A percentile compares a stretch with the other conserved stretches of the same genome.
These are phyloP conservation scores for Aspergillus hortae DNA, from an alignment of 2,329 filamentous ascomycete species.

Conservation along the genomic window DNA sequence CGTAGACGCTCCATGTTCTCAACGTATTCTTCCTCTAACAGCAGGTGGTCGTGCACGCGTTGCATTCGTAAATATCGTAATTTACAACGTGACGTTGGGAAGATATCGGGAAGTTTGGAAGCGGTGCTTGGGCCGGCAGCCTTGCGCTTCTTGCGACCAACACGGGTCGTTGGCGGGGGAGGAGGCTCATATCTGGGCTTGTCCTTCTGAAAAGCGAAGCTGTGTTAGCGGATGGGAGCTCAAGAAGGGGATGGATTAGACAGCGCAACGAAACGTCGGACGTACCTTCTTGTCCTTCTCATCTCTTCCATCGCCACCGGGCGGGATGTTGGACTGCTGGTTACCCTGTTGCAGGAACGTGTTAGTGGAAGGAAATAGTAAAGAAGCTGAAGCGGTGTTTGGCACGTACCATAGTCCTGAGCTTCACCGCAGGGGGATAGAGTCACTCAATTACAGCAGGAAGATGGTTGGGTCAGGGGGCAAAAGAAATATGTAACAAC, in stretches of 20 bases:
- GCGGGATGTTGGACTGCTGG: slow-evolving; percentile 76
- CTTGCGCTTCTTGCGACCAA: slow-evolving; percentile 99
- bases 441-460: background rate
- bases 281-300: slow-evolving; percentile 90
- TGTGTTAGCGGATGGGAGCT: slow-evolving; percentile 14
- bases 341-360: slow-evolving; percentile 39
- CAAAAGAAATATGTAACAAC: background rate
- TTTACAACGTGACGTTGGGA: slow-evolving; percentile 95
- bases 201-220: slow-evolving; percentile 70
- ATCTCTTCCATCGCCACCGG: slow-evolving; percentile 71
- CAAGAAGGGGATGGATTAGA: background rate
- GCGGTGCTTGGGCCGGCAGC: slow-evolving; percentile 87
- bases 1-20: slow-evolving; percentile 97
- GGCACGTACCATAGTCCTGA: slow-evolving; percentile 33
- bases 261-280: background rate
- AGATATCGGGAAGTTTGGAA: slow-evolving; percentile 90
- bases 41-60: slow-evolving; percentile 92
- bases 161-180: slow-evolving; percentile 90
- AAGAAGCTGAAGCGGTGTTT: slow-evolving; percentile 6
- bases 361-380: slow-evolving; percentile 18
- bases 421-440: background rate
- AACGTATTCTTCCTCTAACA: slow-evolving; percentile 97
- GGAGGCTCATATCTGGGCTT: slow-evolving; percentile 99
- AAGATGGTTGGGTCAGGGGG: background rate
- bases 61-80: slow-evolving; percentile 96